A percentile compares a stretch with the other conserved stretches of the same genome.
Conservation (phyloP, 2,329 filamentous ascomycete genomes). For the Elsinoe fawcettii region DNA sequence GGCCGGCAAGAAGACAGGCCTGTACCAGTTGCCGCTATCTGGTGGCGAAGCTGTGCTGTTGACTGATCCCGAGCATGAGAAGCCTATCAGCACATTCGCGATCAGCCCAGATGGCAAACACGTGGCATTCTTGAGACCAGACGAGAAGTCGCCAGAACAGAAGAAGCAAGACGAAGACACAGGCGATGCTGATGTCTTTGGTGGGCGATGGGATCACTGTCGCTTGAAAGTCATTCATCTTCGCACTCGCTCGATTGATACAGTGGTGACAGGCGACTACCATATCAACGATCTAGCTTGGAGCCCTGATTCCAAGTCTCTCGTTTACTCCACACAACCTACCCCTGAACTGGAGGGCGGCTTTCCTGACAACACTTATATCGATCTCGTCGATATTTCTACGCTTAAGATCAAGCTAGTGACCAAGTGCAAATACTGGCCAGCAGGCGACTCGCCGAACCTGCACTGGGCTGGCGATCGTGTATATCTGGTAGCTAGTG, state of each 20-base stretch:
- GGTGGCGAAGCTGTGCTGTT: slow-evolving; percentile 25
- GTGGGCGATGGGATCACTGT: slow-evolving; percentile 29
- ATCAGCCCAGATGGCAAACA: slow-evolving; percentile 30
- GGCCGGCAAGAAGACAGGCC: slow-evolving; percentile 26
- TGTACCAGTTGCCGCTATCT: slow-evolving; percentile 25
- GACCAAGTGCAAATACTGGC: neutral
- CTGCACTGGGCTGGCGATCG: slow-evolving; percentile 19
- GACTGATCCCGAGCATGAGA: slow-evolving; percentile 25
- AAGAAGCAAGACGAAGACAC: slow-evolving; percentile 28
- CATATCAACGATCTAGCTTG: slow-evolving; percentile 28
- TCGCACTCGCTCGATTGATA: slow-evolving; percentile 23
- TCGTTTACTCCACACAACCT: slow-evolving; percentile 22
- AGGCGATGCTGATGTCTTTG: slow-evolving; percentile 33
- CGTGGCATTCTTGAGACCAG: slow-evolving; percentile 30
- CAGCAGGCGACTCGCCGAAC: neutral
- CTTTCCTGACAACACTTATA: slow-evolving; percentile 20
- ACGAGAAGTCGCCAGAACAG: slow-evolving; percentile 28
- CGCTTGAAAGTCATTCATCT: slow-evolving; percentile 30
- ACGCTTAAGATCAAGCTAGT: neutral
- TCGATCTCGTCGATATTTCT: slow-evolving; percentile 18
- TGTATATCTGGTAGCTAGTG: slow-evolving; percentile 20
- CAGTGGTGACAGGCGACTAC: slow-evolving; percentile 17
- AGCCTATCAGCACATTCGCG: slow-evolving; percentile 23
- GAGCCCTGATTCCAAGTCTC: slow-evolving; percentile 23
- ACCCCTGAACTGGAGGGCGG: slow-evolving; percentile 26